A percentile compares a stretch with the other conserved stretches of the same genome.
These are phyloP conservation scores for Pterocarpus macrocarpus DNA, from an alignment of 306 rosid species.

Conservation along the genomic window DNA sequence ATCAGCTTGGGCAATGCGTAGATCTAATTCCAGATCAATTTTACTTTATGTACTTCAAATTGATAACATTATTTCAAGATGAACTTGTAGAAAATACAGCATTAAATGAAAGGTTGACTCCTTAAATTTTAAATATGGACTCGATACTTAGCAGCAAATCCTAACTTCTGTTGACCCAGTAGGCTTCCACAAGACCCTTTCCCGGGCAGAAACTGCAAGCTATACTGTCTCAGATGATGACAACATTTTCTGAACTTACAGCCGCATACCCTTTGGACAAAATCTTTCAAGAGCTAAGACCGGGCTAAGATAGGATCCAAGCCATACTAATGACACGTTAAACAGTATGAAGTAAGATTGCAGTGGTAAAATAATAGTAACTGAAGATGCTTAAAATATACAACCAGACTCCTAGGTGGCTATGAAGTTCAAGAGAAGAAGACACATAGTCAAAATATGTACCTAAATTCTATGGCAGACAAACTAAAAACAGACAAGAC, in stretches of 20 bases:
- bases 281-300: not conserved
- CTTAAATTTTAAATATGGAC: not conserved
- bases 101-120: not conserved
- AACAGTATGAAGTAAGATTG: not conserved
- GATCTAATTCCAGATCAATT: too few relatives aligned
- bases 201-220: not conserved
- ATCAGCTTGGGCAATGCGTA: too few relatives aligned
- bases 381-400: constrained; percentile 49
- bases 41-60: not conserved
- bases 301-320: constrained; percentile 12
- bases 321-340: constrained; percentile 29
- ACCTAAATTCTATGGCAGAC: constrained; percentile 42
- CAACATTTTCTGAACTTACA: not conserved
- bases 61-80: not conserved
- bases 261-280: not conserved
- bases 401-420: constrained; percentile 43
- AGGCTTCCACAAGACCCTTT: too few relatives aligned
- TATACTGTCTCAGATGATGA: not conserved
- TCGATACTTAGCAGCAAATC: too few relatives aligned
- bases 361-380: constrained; percentile 34
- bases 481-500: constrained; percentile 39
- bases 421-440: constrained; percentile 18
- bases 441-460: constrained; percentile 43
- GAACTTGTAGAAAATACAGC: not conserved
- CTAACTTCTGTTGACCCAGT: too few relatives aligned